These are phyloP conservation scores for Lasiodiplodia citricola DNA, from an alignment of 2,329 filamentous ascomycete genomes.

Conservation along the genomic window DNA sequence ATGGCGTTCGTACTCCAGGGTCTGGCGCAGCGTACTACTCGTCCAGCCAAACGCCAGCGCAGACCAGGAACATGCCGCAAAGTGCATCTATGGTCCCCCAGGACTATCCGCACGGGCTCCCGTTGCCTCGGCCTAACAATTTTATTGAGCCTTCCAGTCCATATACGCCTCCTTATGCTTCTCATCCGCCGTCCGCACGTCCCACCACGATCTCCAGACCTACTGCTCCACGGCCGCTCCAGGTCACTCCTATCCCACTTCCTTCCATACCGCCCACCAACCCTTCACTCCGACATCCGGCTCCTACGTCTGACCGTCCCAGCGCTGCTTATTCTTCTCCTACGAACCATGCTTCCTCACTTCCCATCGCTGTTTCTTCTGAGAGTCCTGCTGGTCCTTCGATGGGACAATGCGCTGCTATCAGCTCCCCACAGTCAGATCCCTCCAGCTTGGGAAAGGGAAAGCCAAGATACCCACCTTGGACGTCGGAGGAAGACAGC, in stretches of 20 bases:
- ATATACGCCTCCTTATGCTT: too few species aligned
- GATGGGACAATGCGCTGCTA: background rate
- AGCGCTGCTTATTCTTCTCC: background rate
- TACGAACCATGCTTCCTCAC: background rate
- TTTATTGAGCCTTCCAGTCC: too few species aligned
- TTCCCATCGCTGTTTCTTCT: background rate
- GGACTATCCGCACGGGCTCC: constrained; percentile 10
- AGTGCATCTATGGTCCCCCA: background rate
- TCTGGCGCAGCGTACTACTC: background rate
- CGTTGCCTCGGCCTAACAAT: background rate
- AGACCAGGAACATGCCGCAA: background rate
- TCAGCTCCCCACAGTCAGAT: background rate
- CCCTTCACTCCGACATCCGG: background rate
- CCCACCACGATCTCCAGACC: background rate
- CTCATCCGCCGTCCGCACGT: background rate
- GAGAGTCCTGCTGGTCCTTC: background rate
- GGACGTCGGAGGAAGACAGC: constrained; percentile 34
- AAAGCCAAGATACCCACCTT: background rate
- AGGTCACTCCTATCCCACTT: background rate
- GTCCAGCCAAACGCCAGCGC: background rate
- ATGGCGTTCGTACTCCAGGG: background rate
- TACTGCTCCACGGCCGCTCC: background rate
- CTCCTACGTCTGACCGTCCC: background rate
- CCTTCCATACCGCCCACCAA: background rate
- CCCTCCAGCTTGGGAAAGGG: background rate